Evolutionary conservation across 2,329 filamentous ascomycete genomes (phyloP).

Genomic region (Zasmidium cellare): DNA sequence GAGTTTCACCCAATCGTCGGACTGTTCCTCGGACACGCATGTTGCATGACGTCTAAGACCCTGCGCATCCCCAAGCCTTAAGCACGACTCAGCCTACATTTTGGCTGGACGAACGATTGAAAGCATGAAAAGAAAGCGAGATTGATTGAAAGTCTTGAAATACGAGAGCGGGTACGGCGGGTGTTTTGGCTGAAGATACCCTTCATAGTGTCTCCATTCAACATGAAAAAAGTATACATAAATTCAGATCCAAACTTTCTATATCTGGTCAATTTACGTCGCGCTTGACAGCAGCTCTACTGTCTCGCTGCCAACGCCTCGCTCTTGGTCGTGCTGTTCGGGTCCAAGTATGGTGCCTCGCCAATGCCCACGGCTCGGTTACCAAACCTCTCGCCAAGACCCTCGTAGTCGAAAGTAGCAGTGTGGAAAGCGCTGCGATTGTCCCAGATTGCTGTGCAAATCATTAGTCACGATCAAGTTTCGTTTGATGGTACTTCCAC

Average conservation of each 20-base stretch:
- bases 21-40: conserved; percentile 85
- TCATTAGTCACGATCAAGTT: background rate
- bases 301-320: background rate
- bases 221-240: conserved; percentile 5
- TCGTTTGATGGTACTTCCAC: conserved; percentile 5
- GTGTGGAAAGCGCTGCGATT: conserved; percentile 61
- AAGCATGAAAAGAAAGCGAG: background rate
- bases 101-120: background rate
- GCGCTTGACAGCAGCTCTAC: too few relatives aligned
- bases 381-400: conserved; percentile 52
- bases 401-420: conserved; percentile 63
- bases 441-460: conserved; percentile 59
- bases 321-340: conserved; percentile 47
- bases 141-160: background rate
- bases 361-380: conserved; percentile 57
- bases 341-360: conserved; percentile 57
- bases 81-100: background rate
- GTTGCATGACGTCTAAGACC: conserved; percentile 91
- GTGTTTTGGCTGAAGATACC: conserved; percentile 9
- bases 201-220: conserved; percentile 13
- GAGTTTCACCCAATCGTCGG: conserved; percentile 83
- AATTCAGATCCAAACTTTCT: too few relatives aligned
- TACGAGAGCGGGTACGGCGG: conserved; percentile 3
- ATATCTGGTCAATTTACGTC: too few relatives aligned
- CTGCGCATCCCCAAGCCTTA: conserved; percentile 87